Base-by-base conservation (phyloP, 1,284 basidiomycete species). In the Schizophyllum amplum region DNA sequence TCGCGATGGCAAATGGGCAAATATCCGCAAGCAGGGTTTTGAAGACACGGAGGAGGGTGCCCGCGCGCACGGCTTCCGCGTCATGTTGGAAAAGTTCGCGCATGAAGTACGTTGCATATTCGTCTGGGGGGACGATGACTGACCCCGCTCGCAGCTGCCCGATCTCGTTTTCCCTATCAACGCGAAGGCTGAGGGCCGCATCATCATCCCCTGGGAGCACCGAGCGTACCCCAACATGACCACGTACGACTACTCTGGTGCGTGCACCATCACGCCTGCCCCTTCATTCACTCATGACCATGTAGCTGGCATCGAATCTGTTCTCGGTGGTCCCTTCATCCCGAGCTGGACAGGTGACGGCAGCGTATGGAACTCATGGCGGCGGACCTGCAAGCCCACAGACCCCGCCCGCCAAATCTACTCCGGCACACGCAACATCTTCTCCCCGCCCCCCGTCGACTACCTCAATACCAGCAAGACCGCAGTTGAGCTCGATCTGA, bases 161-260 rank as follows among this genome's bases (percentile, higher is more conserved):
- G 83, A 96, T 73, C 86, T 97, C 83, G 88, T 94, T 64, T 87
- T 97, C 63, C 84, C 94, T 0, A 84, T 97, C 72, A 97, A 97
- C 65, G 84, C 90, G 47, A 91, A 89, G 73, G 87, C 93, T 1
- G 94, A 98, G 72, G 92, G 93, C 13, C 87, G 94, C 21, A 85
- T 97, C 11, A 77, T 98, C 20, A 85, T 94, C 6, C 88, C 92
- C 51, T 95, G 90, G 92, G 92, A 91, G 68, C 83, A 88, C 67
- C 75, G 76, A 47, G 69, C 75, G 53, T 85, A 81, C 65, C 81
- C 87, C 5, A 93, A 93, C 65, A 69, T 86, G 53, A 89, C 90
- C 1, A 75, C 81, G 63, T 74, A 81, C 56, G 48, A 50, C 24
- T 50, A 21, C 21, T 50, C 48, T n/a, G 33, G 33, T 42, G 33